Evolutionary conservation across 2,329 filamentous ascomycete species (phyloP).

Genomic region (Trichoderma sp.): DNA sequence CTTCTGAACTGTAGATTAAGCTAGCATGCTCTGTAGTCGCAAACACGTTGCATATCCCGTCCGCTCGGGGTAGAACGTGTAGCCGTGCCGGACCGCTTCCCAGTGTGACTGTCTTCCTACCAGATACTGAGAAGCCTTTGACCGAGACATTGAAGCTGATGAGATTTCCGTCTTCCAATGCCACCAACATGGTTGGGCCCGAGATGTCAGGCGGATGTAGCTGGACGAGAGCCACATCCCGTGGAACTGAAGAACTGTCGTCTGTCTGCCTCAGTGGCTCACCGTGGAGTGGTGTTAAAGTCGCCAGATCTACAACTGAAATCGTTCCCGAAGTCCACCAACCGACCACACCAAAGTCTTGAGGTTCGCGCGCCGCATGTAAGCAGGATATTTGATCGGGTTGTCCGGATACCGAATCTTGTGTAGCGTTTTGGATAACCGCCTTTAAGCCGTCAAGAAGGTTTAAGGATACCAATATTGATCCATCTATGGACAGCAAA

Average conservation of each 20-base stretch:
- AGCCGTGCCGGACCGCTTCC: constrained; percentile 83
- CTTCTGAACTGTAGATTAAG: constrained; percentile 85
- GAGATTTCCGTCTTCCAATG: constrained; percentile 89
- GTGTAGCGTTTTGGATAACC: constrained; percentile 58
- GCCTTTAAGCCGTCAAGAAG: constrained; percentile 56
- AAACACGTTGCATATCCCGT: constrained; percentile 76
- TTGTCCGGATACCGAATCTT: constrained; percentile 38
- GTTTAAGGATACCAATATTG: constrained; percentile 66
- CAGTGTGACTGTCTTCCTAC: constrained; percentile 77
- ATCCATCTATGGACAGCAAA: constrained; percentile 73
- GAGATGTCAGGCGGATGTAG: constrained; percentile 60
- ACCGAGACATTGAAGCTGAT: constrained; percentile 74
- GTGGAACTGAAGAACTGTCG: constrained; percentile 74
- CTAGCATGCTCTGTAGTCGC: constrained; percentile 93
- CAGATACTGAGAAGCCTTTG: constrained; percentile 60
- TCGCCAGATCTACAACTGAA: constrained; percentile 67
- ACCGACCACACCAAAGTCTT: constrained; percentile 71
- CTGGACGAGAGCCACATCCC: constrained; percentile 76
- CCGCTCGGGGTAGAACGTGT: constrained; percentile 67
- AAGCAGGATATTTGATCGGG: constrained; percentile 80
- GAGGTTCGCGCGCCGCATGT: constrained; percentile 63
- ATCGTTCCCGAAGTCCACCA: constrained; percentile 85
- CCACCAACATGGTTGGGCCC: constrained; percentile 76
- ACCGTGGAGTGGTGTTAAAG: constrained; percentile 63
- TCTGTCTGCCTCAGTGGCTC: constrained; percentile 58